Percentiles rank a stretch among this genome's conserved stretches.
Evolutionary conservation across 176 grass and related monocot genomes (phyloP).

Genomic region (Triticum urartu): DNA sequence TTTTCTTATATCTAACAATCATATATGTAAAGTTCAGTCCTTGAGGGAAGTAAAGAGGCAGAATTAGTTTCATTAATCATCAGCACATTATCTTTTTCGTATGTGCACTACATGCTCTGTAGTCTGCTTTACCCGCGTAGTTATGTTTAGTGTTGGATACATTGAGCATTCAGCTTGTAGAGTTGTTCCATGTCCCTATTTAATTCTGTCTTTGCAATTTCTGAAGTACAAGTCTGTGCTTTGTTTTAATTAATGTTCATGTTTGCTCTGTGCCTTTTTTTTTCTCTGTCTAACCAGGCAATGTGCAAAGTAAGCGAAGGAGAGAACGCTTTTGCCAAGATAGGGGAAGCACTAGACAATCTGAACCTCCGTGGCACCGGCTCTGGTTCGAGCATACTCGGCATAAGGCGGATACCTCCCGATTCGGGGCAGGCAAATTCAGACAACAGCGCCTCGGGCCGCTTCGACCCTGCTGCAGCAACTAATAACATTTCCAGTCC

Average conservation of each 20-base stretch:
- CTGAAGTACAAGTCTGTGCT: background rate
- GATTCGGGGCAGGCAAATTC: conserved; percentile 69
- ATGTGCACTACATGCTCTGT: background rate
- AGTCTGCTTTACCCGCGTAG: background rate
- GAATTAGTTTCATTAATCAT: background rate
- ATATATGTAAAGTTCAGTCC: background rate
- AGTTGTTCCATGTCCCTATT: background rate
- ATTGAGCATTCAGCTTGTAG: background rate
- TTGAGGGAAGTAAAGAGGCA: background rate
- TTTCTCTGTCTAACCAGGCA: conserved; percentile 43
- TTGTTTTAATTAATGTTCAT: background rate
- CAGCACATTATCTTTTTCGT: background rate
- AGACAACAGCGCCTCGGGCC: conserved; percentile 40
- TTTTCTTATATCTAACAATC: background rate
- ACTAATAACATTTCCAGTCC: conserved; percentile 30
- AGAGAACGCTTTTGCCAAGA: conserved; percentile 70
- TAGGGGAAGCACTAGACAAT: conserved; percentile 74
- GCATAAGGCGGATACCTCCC: conserved; percentile 65
- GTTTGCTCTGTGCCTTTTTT: background rate
- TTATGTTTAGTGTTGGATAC: conserved; percentile 12
- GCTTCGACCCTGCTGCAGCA: background rate
- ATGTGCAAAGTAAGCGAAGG: conserved; percentile 73
- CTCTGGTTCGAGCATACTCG: conserved; percentile 66
- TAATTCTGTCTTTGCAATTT: conserved; percentile 3
- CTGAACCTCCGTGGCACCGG: conserved; percentile 51